phyloP scores from a whole-genome alignment of 1,284 basidiomycete species.

The Cryptococcus deneoformans region DNA sequence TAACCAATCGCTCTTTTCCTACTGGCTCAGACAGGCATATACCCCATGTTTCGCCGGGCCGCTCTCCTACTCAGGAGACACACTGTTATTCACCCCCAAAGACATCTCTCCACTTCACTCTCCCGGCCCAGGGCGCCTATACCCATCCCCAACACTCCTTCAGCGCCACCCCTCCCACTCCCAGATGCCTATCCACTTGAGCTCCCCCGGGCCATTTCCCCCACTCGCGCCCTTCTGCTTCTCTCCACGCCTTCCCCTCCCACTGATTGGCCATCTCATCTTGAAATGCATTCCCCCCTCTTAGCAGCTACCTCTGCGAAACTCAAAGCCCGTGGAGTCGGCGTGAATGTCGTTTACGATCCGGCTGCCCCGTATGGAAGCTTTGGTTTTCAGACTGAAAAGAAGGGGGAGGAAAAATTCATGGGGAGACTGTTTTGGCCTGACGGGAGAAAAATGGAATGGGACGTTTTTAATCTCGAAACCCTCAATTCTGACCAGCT shows the following conservation, averaged over 20 bases:
- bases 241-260: slow-evolving; percentile 38
- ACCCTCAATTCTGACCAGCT: slow-evolving; percentile 18
- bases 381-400: background rate
- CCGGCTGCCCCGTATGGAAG: slow-evolving; percentile 5
- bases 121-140: too few species aligned
- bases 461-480: slow-evolving; percentile 13
- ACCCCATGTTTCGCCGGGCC: too few species aligned
- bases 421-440: slow-evolving; percentile 32
- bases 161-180: too few species aligned
- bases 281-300: slow-evolving; percentile 36
- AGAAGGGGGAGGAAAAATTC: slow-evolving; percentile 20
- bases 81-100: too few species aligned
- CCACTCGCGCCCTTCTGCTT: slow-evolving; percentile 31
- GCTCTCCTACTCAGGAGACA: too few species aligned
- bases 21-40: too few species aligned
- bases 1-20: too few species aligned
- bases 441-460: slow-evolving; percentile 26
- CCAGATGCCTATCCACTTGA: slow-evolving; percentile 5
- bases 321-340: slow-evolving; percentile 25
- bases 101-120: too few species aligned
- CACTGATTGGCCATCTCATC: slow-evolving; percentile 34
- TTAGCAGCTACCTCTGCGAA: slow-evolving; percentile 14
- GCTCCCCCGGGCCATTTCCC: slow-evolving; percentile 27
- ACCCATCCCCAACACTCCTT: too few species aligned
- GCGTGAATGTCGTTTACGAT: slow-evolving; percentile 41